Conservation (phyloP, 495 filamentous ascomycete genomes). For the Mycothermus thermophilus region DNA sequence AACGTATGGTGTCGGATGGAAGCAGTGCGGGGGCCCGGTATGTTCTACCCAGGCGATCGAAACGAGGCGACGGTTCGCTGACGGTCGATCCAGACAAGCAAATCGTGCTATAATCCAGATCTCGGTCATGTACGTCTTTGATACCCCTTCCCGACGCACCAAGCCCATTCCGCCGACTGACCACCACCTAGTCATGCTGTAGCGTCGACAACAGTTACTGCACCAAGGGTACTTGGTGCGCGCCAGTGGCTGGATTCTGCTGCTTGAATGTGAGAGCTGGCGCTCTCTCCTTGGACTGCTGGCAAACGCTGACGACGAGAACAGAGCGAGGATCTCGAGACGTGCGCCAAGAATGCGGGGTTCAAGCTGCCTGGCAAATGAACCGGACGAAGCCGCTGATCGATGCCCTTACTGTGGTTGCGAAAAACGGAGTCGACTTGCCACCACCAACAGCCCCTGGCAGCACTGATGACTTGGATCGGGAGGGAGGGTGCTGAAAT, state of each 20-base stretch:
- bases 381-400: too few relatives aligned
- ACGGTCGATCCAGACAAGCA: conserved; percentile 8
- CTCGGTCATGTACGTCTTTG: conserved; percentile 19
- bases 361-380: conserved; percentile 17
- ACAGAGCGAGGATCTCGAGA: conserved; percentile 24
- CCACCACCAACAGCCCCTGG: too few relatives aligned
- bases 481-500: too few relatives aligned
- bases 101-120: conserved; percentile 24
- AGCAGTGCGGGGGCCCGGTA: conserved; percentile 20
- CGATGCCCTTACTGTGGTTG: too few relatives aligned
- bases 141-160: neutral
- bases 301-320: conserved; percentile 6
- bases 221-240: conserved; percentile 23
- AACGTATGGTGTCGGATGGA: conserved; percentile 24
- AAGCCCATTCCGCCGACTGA: too few relatives aligned
- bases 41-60: neutral
- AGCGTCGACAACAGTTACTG: conserved; percentile 25
- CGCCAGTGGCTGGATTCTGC: conserved; percentile 29
- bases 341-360: conserved; percentile 23
- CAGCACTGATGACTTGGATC: too few relatives aligned
- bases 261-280: conserved; percentile 23
- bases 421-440: too few relatives aligned
- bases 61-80: conserved; percentile 1
- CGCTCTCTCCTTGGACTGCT: neutral
- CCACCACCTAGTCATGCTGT: conserved; percentile 23